phyloP scores from a whole-genome alignment of 257 asterid species.

The Voacanga thouarsii region DNA sequence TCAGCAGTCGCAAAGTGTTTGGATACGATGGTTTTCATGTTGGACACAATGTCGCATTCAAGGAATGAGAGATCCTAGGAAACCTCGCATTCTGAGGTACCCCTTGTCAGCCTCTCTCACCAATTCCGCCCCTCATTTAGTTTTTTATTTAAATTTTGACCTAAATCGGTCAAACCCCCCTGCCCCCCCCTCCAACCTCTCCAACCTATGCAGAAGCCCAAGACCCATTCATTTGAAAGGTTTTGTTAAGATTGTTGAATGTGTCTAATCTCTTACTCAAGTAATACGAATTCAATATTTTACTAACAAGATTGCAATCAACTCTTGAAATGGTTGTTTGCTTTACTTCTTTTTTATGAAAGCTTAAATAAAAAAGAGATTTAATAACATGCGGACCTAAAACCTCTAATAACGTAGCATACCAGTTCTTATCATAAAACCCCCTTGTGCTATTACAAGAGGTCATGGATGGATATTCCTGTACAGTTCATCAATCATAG shows the following conservation, averaged over 20 bases:
- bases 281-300: constrained; percentile 59
- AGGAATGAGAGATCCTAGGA: too few relatives aligned
- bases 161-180: too few relatives aligned
- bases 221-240: too few relatives aligned
- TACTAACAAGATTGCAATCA: constrained; percentile 49
- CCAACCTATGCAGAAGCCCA: too few relatives aligned
- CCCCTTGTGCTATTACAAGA: constrained; percentile 76
- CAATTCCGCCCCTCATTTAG: too few relatives aligned
- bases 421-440: constrained; percentile 79
- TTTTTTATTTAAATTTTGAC: too few relatives aligned
- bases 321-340: constrained; percentile 48
- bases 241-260: too few relatives aligned
- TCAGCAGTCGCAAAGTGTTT: too few relatives aligned
- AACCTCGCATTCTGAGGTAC: too few relatives aligned
- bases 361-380: neutral
- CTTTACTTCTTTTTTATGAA: neutral
- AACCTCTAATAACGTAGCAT: constrained; percentile 49
- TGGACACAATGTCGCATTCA: too few relatives aligned
- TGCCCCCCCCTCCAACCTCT: constrained; percentile 95
- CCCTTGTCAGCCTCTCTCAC: too few relatives aligned
- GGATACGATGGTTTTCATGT: too few relatives aligned
- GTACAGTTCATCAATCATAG: constrained; percentile 51
- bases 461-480: constrained; percentile 39
- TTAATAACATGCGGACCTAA: constrained; percentile 61
- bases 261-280: constrained; percentile 71